Conservation (phyloP, 192 early-diverging fungal species). For the Umbelopsis sp. region DNA sequence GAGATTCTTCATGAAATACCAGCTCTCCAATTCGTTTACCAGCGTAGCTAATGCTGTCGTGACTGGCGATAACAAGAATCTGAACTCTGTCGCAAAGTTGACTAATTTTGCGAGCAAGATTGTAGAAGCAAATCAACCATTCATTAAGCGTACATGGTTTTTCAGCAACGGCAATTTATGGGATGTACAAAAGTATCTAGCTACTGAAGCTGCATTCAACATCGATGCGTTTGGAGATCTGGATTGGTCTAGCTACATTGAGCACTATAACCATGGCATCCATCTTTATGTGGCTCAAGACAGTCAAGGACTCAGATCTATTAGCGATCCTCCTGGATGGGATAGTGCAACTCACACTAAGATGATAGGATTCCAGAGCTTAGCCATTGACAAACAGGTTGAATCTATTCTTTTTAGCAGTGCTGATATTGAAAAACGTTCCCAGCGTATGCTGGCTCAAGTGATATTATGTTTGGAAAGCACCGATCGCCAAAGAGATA, state of each 20-base stretch:
- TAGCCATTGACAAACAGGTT: conserved; percentile 35
- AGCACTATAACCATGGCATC: conserved; percentile 29
- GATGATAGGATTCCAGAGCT: background rate
- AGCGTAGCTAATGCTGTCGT: conserved; percentile 16
- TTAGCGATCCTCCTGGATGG: conserved; percentile 27
- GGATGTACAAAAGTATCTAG: conserved; percentile 9
- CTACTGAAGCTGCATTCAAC: conserved; percentile 13
- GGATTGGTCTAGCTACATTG: conserved; percentile 35
- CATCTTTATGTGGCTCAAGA: conserved; percentile 32
- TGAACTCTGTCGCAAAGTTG: conserved; percentile 6
- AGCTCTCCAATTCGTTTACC: conserved; percentile 27
- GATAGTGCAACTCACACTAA: conserved; percentile 35
- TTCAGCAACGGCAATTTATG: conserved; percentile 30
- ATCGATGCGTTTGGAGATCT: background rate
- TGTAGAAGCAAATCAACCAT: conserved; percentile 34
- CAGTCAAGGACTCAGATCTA: conserved; percentile 18
- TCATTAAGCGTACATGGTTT: conserved; percentile 29
- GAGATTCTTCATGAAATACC: conserved; percentile 30
- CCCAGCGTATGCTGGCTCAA: conserved; percentile 33
- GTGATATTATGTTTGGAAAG: conserved; percentile 31
- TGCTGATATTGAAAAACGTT: conserved; percentile 38
- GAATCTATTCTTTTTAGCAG: conserved; percentile 32
- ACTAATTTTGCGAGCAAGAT: conserved; percentile 25
- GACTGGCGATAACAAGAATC: conserved; percentile 9
- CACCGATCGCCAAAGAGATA: conserved; percentile 24